Percentiles rank a stretch among this genome's conserved stretches.
These are phyloP conservation scores for Solanum etuberosum DNA, from an alignment of 257 asterid genomes.

Conservation along the genomic window DNA sequence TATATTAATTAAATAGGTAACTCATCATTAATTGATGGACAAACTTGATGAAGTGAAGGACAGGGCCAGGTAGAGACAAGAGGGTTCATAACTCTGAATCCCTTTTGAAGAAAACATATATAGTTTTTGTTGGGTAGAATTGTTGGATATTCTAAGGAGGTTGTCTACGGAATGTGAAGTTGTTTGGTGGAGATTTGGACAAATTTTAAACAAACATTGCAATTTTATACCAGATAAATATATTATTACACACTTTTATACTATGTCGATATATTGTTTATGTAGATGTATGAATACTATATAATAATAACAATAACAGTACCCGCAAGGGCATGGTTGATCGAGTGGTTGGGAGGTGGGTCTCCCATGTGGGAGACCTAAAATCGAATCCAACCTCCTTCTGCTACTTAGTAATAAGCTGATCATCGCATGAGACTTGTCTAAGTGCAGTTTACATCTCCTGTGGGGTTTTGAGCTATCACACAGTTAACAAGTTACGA, in stretches of 20 bases:
- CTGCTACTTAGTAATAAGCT: too few relatives aligned
- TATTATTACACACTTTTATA: neutral
- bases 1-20: neutral
- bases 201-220: neutral
- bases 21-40: neutral
- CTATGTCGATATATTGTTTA: neutral
- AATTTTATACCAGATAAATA: neutral
- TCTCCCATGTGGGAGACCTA: too few relatives aligned
- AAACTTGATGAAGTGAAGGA: neutral
- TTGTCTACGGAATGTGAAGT: neutral
- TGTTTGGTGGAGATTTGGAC: neutral
- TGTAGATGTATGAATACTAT: neutral
- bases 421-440: too few relatives aligned
- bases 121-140: neutral
- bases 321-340: neutral
- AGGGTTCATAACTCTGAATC: too few relatives aligned
- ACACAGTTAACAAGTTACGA: too few relatives aligned
- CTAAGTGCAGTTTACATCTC: too few relatives aligned
- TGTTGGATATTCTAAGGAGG: neutral
- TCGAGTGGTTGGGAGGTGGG: too few relatives aligned
- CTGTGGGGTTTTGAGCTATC: rapidly evolving
- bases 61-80: neutral
- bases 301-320: too few relatives aligned
- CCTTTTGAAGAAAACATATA: too few relatives aligned
- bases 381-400: too few relatives aligned